Conservation (phyloP, 148 eudicot species). For the Nyssa sinensis region DNA sequence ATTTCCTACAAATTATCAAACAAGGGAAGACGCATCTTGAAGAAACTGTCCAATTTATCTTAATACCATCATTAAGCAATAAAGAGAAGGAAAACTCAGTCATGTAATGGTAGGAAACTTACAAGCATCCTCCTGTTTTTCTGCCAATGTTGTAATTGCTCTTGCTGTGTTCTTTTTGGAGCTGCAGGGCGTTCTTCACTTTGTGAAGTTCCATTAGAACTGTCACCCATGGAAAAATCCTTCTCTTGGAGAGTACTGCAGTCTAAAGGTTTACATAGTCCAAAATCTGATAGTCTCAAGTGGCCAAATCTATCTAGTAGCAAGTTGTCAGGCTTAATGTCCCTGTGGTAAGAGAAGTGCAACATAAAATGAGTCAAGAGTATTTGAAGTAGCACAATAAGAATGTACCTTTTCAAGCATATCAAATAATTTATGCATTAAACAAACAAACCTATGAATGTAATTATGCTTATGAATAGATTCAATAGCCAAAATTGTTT, state of each 20-base stretch:
- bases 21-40: neutral
- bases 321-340: constrained; percentile 97
- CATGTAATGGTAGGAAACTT: constrained; percentile 18
- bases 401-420: neutral
- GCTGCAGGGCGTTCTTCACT: constrained; percentile 53
- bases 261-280: constrained; percentile 94
- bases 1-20: constrained; percentile 7
- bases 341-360: constrained; percentile 52
- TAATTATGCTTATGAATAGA: constrained; percentile 95
- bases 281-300: constrained; percentile 87
- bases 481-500: constrained; percentile 95
- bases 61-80: neutral
- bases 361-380: constrained; percentile 10
- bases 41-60: neutral
- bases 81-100: neutral
- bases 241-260: constrained; percentile 89
- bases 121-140: constrained; percentile 96
- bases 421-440: neutral
- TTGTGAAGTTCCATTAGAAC: constrained; percentile 46
- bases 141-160: constrained; percentile 96
- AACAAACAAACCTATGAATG: constrained; percentile 68
- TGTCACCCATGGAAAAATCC: constrained; percentile 56
- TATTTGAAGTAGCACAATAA: neutral
- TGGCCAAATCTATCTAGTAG: constrained; percentile 93
- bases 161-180: constrained; percentile 91